These are phyloP conservation scores for Aspergillus cejpii DNA, from an alignment of 2,329 filamentous ascomycete species.

Conservation along the genomic window DNA sequence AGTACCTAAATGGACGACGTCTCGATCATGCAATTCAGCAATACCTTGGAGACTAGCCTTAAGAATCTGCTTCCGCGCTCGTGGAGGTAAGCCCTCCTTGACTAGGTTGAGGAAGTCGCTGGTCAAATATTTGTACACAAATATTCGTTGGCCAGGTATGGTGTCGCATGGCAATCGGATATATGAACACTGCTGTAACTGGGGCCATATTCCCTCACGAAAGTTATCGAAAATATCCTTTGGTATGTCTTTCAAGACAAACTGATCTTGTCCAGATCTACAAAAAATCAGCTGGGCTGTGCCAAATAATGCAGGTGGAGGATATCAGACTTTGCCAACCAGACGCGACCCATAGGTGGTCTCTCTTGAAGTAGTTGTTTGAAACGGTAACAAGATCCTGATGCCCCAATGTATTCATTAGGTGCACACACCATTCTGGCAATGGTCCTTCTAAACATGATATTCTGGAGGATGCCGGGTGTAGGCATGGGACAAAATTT, in stretches of 20 bases:
- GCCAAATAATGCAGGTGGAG: conserved; percentile 1
- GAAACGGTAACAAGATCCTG: conserved; percentile 27
- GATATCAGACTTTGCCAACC: conserved; percentile 26
- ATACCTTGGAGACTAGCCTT: conserved; percentile 38
- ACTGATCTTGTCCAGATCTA: conserved; percentile 19
- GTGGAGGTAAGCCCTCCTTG: conserved; percentile 36
- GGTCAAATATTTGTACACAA: conserved; percentile 43
- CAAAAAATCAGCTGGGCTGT: neutral
- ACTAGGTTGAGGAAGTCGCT: conserved; percentile 41
- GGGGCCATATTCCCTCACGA: conserved; percentile 19
- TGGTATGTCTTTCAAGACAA: conserved; percentile 23
- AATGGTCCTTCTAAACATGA: neutral
- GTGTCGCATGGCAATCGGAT: conserved; percentile 38
- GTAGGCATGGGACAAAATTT: too few relatives aligned
- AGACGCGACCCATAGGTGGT: conserved; percentile 27
- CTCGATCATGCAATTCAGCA: conserved; percentile 29
- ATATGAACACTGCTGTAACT: conserved; percentile 30
- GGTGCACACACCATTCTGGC: neutral
- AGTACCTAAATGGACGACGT: conserved; percentile 30
- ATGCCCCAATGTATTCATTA: conserved; percentile 10
- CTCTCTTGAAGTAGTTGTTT: conserved; percentile 31
- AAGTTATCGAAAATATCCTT: conserved; percentile 21
- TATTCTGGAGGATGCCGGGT: neutral
- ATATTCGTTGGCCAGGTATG: conserved; percentile 40
- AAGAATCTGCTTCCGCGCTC: conserved; percentile 40